Evolutionary conservation across 2,329 filamentous ascomycete species (phyloP), one percentile per base, ranked within the genome.

Genomic region (Akanthomyces lecanii): DNA sequence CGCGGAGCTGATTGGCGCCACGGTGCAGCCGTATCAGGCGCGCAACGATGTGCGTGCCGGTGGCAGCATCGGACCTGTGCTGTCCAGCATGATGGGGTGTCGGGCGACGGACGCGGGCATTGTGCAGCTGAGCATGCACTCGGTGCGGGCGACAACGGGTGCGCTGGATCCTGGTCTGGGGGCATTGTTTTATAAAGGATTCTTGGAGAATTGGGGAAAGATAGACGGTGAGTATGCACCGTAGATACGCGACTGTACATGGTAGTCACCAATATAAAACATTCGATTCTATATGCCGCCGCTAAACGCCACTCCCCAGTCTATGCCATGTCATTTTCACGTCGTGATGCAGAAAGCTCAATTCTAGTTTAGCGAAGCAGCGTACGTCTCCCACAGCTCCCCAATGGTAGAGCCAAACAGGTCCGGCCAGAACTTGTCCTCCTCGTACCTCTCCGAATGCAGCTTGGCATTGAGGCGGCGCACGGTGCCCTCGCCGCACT

Each of bases 101-200:
- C 80, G 91, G 55, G 85, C 91, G 0, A 89, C 95, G 54, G 94
- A 98, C 73, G 92, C 91, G 0, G 94, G 94, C 14, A 88, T 98
- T 69, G 88, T 92, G 6, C 94, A 98, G 78, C 77, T 97, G 69
- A 93, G 89, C 71, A 98, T 98, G 94, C 94, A 98, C 75, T 91
- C 86, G 59, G 90, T 98, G 67, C 84, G 94, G 33, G 94, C 94
- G 0, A 97, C 92, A 0, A 96, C 91, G 0, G 94, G 94, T 2
- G 85, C 85, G 45, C 74, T 93, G 67, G 94, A 98, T 72, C 94
- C 94, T 0, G 94, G 94, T 0, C 77, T 97, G 67, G 94, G 93
- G 4, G 90, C 94, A n/a, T 88, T 90, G 77, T 85, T 92, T 67
- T 97, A 96, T 79, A 89, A 91, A 80, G 92, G 89, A 1, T 97